Conservation (phyloP, 75 land plant genomes). For the Azolla pinnata region DNA sequence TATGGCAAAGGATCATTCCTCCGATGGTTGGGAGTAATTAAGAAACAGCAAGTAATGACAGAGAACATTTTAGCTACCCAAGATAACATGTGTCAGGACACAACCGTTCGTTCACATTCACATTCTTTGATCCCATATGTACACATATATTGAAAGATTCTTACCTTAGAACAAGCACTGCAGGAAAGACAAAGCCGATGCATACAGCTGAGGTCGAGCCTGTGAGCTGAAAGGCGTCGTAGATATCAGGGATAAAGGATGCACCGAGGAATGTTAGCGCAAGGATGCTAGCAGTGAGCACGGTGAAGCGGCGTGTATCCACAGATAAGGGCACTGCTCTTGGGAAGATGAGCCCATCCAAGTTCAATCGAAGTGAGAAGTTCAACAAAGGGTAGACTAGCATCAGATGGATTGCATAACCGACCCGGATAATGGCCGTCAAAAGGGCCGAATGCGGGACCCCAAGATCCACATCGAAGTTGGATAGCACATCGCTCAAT, state of each 20-base stretch:
- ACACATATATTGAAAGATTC: not conserved
- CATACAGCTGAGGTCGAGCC: slow-evolving; percentile 82
- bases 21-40: not conserved
- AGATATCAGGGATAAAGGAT: slow-evolving; percentile 80
- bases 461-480: slow-evolving; percentile 67
- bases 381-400: slow-evolving; percentile 86
- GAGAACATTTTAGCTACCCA: no score
- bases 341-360: slow-evolving; percentile 75
- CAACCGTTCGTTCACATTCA: no score
- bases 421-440: slow-evolving; percentile 52
- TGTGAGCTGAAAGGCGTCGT: slow-evolving; percentile 89
- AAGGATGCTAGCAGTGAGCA: slow-evolving; percentile 39
- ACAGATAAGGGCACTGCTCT: slow-evolving; percentile 26
- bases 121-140: not conserved
- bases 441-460: slow-evolving; percentile 48
- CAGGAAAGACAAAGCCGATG: slow-evolving; percentile 88
- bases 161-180: slow-evolving; percentile 60
- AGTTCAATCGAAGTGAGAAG: slow-evolving; percentile 63
- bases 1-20: not conserved
- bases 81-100: no score
- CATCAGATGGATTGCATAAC: slow-evolving; percentile 81
- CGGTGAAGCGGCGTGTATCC: slow-evolving; percentile 45
- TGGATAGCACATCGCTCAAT: slow-evolving; percentile 65
- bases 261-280: slow-evolving; percentile 52
- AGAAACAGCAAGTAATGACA: not conserved